Base-by-base conservation (phyloP, 331 rosid genomes). In the Malus hybrid region DNA sequence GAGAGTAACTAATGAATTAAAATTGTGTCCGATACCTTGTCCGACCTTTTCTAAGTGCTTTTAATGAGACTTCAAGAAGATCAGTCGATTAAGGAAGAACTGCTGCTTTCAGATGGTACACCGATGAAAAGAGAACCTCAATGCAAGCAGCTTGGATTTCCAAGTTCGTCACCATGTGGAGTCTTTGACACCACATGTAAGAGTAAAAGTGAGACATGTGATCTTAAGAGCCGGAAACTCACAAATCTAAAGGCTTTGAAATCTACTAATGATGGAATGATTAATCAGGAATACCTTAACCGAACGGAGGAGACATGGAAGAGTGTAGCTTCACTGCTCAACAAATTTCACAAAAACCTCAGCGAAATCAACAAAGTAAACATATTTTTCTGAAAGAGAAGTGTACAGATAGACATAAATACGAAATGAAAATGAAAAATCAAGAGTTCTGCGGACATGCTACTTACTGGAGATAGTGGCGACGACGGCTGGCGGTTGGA, bases 81-180 rank as follows among this genome's bases (percentile, higher is more conserved):
- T 86, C 81, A 46, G 69, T 60, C 46, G 95, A 83, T 75, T 85
- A 91, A 33, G 92, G 95, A 80, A 85, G 78, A 80, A 90, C 78
- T 24, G 83, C 85, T 33, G 88, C 85, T 70, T 87, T 84, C 78
- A 91, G 87, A 90, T 90, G 95, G 83, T 88, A 92, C 67, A 92
- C 95, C 0, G 98, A 86, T 46, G 96, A 87, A 85, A 91, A 91
- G 71, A 94, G 89, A 83, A 94, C 90, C 76, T 88, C 95, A 76
- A 81, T 86, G 86, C 96, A 87, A 56, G 99, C 95, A 46, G 93
- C 86, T 83, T 93, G 90, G 52, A 91, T 85, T 82, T 90, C 93
- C 22, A 91, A 80, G 76, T 66, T 83, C 64, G 42, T 72, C 75
- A 83, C 85, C 32, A 64, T 78, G 95, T 94, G 84, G 64, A 71